Base-by-base conservation (phyloP, 805 yeast genomes). In the Lachancea cidri region DNA sequence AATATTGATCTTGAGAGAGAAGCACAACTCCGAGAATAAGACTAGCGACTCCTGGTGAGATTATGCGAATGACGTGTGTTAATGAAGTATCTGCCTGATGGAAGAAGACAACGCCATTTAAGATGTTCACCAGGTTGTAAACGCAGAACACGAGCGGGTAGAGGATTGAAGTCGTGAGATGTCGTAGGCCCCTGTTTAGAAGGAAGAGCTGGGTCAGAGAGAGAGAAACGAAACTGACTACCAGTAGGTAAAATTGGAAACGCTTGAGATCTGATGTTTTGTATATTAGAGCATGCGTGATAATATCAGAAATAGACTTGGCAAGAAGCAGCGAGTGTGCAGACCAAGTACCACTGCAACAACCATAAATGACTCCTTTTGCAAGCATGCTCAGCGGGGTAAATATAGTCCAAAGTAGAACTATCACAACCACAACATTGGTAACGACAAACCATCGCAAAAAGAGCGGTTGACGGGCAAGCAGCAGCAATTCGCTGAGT, bases 121-220 rank as follows among this genome's bases (percentile, higher is more conserved):
- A 66, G 27, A 81, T 74, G 49, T 83, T 82, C 44, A 75, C 69
- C 37, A 85, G 65, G 65, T 86, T 88, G 68, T 83, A 87, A 34
- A 86, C 77, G 62, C 93, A 82, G 60, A 88, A 88, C 25, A 88
- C 84, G 47, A 88, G 66, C 1, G 96, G 96, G 56, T 87, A 88
- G 24, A 88, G 68, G 14, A 86, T 73, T 2, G 91, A 78, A 0
- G 96, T 72, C 70, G 41, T 3, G 88, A 78, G 0, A 95, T 72
- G 72, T 36, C 78, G 72, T 41, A 87, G 69, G 0, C 95, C 95
- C 52, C 75, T 70, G 63, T 87, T 87, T 44, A 88, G 71, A 30
- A 85, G 77, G 43, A 74, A 79, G 40, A 87, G 70, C 57, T 87
- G 96, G 11, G 77, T 67, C 2, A 83, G 72, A 6, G 93, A 86